phyloP scores from a whole-genome alignment of 192 early-diverging fungal genomes.

The Borealophlyctis nickersoniae region DNA sequence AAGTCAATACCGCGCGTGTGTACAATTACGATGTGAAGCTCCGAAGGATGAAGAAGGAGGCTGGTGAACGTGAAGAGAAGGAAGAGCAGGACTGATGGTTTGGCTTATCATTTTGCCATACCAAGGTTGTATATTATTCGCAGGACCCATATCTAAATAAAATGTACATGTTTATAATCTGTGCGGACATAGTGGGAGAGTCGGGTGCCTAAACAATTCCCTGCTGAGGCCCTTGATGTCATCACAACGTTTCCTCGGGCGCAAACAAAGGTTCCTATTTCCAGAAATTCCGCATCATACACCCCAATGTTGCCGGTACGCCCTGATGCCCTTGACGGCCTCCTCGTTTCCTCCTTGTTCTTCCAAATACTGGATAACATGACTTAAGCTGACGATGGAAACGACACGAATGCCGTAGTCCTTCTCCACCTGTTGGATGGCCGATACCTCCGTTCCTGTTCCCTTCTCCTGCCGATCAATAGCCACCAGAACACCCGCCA shows the following conservation, averaged over 20 bases:
- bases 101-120: no score
- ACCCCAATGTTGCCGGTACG: conserved; percentile 82
- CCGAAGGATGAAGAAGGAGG: conserved; percentile 22
- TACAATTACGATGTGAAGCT: conserved; percentile 92
- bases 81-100: background rate
- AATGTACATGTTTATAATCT: no score
- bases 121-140: no score
- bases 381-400: conserved; percentile 79
- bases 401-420: conserved; percentile 77
- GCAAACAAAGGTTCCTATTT: no score
- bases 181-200: no score
- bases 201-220: no score
- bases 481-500: conserved; percentile 86
- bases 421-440: conserved; percentile 89
- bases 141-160: no score
- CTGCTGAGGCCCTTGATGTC: no score
- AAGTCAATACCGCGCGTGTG: conserved; percentile 87
- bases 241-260: no score
- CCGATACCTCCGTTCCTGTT: conserved; percentile 64
- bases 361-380: conserved; percentile 85
- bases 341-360: conserved; percentile 62
- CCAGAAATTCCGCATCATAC: conserved; percentile 30
- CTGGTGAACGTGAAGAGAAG: background rate
- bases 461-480: conserved; percentile 88
- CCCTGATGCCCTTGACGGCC: conserved; percentile 67